These are phyloP conservation scores for Pichia thaimueangensis DNA, from an alignment of 805 yeast species.

Conservation along the genomic window DNA sequence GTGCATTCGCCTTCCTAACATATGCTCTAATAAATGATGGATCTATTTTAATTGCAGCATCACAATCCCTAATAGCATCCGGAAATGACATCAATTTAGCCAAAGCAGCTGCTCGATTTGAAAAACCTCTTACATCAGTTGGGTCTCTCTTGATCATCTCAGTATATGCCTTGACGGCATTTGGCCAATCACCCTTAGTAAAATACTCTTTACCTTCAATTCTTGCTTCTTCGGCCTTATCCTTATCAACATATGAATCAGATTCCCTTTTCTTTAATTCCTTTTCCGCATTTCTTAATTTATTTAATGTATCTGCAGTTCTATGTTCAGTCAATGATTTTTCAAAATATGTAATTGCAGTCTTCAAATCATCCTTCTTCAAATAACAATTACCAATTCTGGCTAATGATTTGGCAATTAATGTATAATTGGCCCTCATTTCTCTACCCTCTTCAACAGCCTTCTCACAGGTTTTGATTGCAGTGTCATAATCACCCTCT, in stretches of 20 bases:
- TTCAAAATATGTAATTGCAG: slow-evolving; percentile 75
- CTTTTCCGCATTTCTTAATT: slow-evolving; percentile 83
- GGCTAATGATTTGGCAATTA: slow-evolving; percentile 88
- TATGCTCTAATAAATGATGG: slow-evolving; percentile 90
- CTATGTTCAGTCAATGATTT: slow-evolving; percentile 95
- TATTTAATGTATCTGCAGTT: slow-evolving; percentile 85
- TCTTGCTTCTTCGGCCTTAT: slow-evolving; percentile 92
- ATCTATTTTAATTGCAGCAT: slow-evolving; percentile 80
- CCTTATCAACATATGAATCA: slow-evolving; percentile 78
- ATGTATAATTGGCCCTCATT: slow-evolving; percentile 82
- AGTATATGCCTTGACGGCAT: slow-evolving; percentile 86
- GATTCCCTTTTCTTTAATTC: slow-evolving; percentile 74
- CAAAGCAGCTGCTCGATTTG: slow-evolving; percentile 96
- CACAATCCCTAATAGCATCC: slow-evolving; percentile 90
- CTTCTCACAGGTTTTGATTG: slow-evolving; percentile 69
- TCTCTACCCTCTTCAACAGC: slow-evolving; percentile 92
- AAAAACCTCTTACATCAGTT: slow-evolving; percentile 90
- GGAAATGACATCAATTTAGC: slow-evolving; percentile 96
- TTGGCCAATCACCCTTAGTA: slow-evolving; percentile 93
- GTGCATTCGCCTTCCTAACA: slow-evolving; percentile 93
- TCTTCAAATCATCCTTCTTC: slow-evolving; percentile 64
- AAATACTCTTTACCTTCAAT: slow-evolving; percentile 84
- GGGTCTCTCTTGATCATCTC: slow-evolving; percentile 98
- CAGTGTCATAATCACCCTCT: slow-evolving; percentile 83
- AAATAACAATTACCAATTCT: slow-evolving; percentile 80